These are phyloP conservation scores for Pluteus cervinus DNA, from an alignment of 768 basidiomycete genomes.

Conservation along the genomic window DNA sequence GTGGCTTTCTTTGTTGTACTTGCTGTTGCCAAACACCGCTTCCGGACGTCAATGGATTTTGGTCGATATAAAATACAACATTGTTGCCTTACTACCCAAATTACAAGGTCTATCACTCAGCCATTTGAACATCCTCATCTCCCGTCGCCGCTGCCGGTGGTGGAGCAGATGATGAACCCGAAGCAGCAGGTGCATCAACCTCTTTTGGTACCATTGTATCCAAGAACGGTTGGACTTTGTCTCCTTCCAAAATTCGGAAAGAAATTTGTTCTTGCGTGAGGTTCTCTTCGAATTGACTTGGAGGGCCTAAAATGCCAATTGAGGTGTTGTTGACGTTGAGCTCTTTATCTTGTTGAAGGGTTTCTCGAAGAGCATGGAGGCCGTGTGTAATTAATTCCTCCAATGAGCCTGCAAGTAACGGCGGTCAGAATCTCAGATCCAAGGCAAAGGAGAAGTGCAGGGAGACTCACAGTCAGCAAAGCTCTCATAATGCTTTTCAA, in stretches of 20 bases:
- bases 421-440: not conserved
- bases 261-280: constrained; percentile 46
- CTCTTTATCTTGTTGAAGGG: constrained; percentile 97
- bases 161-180: constrained; percentile 30
- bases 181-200: constrained; percentile 28
- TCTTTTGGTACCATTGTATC: constrained; percentile 75
- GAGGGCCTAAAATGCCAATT: constrained; percentile 84
- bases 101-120: constrained; percentile 40
- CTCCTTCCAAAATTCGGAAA: constrained; percentile 89
- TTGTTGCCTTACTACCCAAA: too few species aligned
- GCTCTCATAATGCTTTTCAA: constrained; percentile 88
- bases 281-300: constrained; percentile 49
- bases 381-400: constrained; percentile 91
- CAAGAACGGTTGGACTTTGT: constrained; percentile 68
- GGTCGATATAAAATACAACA: too few species aligned
- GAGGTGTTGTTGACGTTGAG: constrained; percentile 91
- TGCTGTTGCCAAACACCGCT: too few species aligned
- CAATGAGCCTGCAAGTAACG: constrained; percentile 51
- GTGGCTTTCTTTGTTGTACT: too few species aligned
- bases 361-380: constrained; percentile 90
- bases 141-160: constrained; percentile 26
- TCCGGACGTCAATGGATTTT: too few species aligned
- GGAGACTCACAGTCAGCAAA: constrained; percentile 74
- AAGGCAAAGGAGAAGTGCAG: constrained; percentile 1
- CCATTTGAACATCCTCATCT: constrained; percentile 87